Evolutionary conservation across 2,329 filamentous ascomycete species (phyloP).

Genomic region (Microsporum ferrugineum): DNA sequence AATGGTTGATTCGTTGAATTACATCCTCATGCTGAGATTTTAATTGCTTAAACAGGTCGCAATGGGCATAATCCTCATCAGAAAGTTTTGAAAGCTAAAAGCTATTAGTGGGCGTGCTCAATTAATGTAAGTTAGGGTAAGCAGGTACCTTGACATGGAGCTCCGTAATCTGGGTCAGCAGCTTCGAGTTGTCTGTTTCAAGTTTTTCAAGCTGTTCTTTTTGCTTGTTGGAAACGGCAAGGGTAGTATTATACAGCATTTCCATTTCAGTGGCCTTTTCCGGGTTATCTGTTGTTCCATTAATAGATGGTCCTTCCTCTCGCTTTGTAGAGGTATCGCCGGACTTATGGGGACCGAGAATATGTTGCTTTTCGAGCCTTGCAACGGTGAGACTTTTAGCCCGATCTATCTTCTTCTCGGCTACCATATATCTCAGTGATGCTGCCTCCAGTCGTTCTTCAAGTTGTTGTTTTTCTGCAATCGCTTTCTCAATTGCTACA

Average conservation of each 20-base stretch:
- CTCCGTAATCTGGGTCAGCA: slow-evolving; percentile 68
- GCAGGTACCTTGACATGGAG: slow-evolving; percentile 47
- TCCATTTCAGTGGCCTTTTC: slow-evolving; percentile 57
- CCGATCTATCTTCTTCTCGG: slow-evolving; percentile 87
- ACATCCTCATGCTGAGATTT: slow-evolving; percentile 86
- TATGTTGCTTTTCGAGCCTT: slow-evolving; percentile 81
- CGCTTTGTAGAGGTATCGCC: slow-evolving; percentile 39
- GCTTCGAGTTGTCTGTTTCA: slow-evolving; percentile 60
- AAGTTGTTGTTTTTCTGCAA: slow-evolving; percentile 69
- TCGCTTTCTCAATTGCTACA: slow-evolving; percentile 62
- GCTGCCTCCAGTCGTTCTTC: slow-evolving; percentile 80
- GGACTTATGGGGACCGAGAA: slow-evolving; percentile 48
- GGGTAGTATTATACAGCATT: slow-evolving; percentile 63
- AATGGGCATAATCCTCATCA: slow-evolving; percentile 88
- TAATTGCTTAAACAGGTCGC: slow-evolving; percentile 84
- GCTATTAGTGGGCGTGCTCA: not conserved
- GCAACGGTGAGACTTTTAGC: slow-evolving; percentile 80
- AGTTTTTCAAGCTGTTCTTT: slow-evolving; percentile 78
- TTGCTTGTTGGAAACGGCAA: slow-evolving; percentile 65
- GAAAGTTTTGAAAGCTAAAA: slow-evolving; percentile 56
- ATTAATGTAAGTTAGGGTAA: not conserved
- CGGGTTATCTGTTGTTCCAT: slow-evolving; percentile 35
- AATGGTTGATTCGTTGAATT: slow-evolving; percentile 78
- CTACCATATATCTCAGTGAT: slow-evolving; percentile 83
- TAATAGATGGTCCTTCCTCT: slow-evolving; percentile 42